Percentiles rank a stretch among this genome's conserved stretches.
These are phyloP conservation scores for Penicillium maclennaniae DNA, from an alignment of 495 filamentous ascomycete genomes.

Conservation along the genomic window DNA sequence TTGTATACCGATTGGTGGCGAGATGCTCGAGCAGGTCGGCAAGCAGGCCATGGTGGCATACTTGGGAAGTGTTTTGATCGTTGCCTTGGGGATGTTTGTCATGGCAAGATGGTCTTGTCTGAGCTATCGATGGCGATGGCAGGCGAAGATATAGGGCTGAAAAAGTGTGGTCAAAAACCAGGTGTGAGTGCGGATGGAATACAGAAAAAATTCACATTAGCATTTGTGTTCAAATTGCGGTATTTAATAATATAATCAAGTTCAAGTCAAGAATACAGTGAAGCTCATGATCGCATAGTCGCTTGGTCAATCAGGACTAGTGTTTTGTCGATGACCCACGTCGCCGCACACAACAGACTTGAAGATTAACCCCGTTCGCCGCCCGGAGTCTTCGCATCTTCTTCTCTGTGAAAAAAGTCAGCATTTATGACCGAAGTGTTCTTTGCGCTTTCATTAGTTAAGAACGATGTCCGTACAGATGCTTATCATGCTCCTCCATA, in stretches of 20 bases:
- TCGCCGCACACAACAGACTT: not conserved
- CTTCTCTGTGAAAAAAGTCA: slow-evolving; percentile 49
- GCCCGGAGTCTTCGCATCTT: slow-evolving; percentile 62
- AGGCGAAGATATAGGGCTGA: slow-evolving; percentile 28
- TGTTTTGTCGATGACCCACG: not conserved
- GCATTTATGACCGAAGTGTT: not conserved
- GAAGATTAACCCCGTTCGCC: slow-evolving; percentile 64
- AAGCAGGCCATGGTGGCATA: slow-evolving; percentile 33
- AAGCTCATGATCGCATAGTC: not conserved
- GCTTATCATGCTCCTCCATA: slow-evolving; percentile 71
- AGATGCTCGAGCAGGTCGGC: slow-evolving; percentile 40
- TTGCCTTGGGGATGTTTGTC: slow-evolving; percentile 35
- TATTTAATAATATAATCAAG: not conserved
- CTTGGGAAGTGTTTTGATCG: slow-evolving; percentile 35
- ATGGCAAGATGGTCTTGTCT: slow-evolving; percentile 49
- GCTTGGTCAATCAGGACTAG: not conserved
- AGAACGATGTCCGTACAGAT: slow-evolving; percentile 52
- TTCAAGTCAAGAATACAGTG: not conserved
- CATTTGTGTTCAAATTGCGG: slow-evolving; percentile 2
- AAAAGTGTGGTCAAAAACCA: not conserved
- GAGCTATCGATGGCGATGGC: slow-evolving; percentile 46
- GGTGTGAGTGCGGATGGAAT: no score
- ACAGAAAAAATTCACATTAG: not conserved
- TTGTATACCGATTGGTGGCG: slow-evolving; percentile 40
- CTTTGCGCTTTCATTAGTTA: not conserved